Conservation (phyloP, 2,329 filamentous ascomycete genomes). For the Verticillium tricorpus region DNA sequence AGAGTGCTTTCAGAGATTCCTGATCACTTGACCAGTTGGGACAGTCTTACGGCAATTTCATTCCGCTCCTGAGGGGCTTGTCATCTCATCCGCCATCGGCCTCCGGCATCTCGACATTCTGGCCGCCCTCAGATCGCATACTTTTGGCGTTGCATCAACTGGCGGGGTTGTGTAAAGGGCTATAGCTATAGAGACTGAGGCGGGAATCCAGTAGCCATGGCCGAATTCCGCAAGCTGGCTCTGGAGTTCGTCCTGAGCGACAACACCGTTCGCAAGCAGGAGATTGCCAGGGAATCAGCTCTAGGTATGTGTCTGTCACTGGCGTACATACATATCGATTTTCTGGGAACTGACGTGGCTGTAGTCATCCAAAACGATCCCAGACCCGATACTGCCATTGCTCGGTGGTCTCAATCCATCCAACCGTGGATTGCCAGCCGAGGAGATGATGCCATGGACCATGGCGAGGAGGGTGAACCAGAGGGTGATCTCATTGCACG, state of each 20-base stretch:
- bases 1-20: background rate
- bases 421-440: slow-evolving; percentile 48
- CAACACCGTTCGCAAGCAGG: slow-evolving; percentile 24
- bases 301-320: background rate
- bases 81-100: background rate
- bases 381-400: slow-evolving; percentile 40
- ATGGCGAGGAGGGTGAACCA: slow-evolving; percentile 34
- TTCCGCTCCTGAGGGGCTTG: background rate
- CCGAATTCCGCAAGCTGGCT: slow-evolving; percentile 47
- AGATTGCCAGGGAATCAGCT: slow-evolving; percentile 23
- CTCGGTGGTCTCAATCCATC: slow-evolving; percentile 52
- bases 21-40: background rate
- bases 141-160: background rate
- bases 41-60: background rate
- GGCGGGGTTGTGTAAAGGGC: background rate
- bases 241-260: slow-evolving; percentile 51
- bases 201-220: slow-evolving; percentile 29
- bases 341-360: background rate
- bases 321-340: background rate
- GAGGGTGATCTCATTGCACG: slow-evolving; percentile 48
- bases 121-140: background rate
- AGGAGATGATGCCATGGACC: slow-evolving; percentile 27
- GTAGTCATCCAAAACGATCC: slow-evolving; percentile 41
- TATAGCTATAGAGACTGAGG: background rate
- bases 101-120: background rate